Evolutionary conservation across 1,284 basidiomycete genomes (phyloP).

Genomic region (Puccinia novopanici): DNA sequence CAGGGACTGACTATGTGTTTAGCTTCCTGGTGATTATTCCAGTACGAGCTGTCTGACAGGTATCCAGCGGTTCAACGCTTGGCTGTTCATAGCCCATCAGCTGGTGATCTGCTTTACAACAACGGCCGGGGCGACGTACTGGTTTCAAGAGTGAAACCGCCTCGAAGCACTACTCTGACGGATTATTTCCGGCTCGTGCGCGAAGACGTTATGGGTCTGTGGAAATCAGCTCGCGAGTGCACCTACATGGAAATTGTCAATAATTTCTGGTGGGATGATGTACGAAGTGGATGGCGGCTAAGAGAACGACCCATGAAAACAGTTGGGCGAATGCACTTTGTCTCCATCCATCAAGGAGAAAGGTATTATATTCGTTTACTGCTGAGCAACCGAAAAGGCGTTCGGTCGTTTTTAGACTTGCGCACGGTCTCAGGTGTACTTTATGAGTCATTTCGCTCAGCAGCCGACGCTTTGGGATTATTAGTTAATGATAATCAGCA

Average conservation of each 20-base stretch:
- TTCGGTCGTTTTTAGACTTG: neutral
- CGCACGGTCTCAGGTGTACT: neutral
- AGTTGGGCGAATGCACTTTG: neutral
- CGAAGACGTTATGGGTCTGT: neutral
- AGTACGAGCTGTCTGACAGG: constrained; percentile 58
- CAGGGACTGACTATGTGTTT: constrained; percentile 50
- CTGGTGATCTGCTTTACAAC: too few relatives aligned
- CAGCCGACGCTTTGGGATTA: neutral
- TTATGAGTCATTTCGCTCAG: neutral
- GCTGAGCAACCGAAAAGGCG: neutral
- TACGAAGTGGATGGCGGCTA: neutral
- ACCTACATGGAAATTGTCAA: neutral
- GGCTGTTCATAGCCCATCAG: neutral
- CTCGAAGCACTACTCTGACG: constrained; percentile 1
- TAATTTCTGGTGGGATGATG: neutral
- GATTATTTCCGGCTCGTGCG: neutral
- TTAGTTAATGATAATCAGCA: neutral
- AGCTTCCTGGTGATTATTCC: constrained; percentile 60
- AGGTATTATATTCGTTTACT: constrained; percentile 1
- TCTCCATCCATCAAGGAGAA: neutral
- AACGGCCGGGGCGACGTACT: neutral
- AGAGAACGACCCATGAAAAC: neutral
- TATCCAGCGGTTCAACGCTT: neutral
- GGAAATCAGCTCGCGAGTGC: neutral
- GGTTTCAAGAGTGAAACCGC: neutral